Evolutionary conservation across 192 early-diverging fungal species (phyloP).

Genomic region (Backusella morwellensis): DNA sequence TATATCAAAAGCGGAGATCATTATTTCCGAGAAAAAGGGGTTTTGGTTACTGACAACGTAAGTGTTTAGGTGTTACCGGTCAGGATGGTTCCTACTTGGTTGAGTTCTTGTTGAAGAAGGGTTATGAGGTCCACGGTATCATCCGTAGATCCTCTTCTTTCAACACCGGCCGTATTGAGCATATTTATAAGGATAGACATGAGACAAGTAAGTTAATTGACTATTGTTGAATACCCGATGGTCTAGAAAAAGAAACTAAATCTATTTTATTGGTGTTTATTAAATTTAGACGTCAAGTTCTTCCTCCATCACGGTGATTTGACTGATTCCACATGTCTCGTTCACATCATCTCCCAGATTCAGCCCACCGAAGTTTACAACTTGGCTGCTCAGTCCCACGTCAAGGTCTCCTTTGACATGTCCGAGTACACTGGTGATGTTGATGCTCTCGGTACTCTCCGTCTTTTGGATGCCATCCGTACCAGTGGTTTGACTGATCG

Average conservation of each 20-base stretch:
- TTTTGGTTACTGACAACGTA: neutral
- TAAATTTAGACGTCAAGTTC: constrained; percentile 53
- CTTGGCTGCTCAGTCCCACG: constrained; percentile 74
- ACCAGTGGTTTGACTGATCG: constrained; percentile 64
- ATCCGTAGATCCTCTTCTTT: constrained; percentile 81
- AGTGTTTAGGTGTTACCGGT: constrained; percentile 67
- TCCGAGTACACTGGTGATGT: constrained; percentile 82
- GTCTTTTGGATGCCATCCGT: constrained; percentile 76
- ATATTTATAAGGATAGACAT: constrained; percentile 74
- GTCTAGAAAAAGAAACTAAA: neutral
- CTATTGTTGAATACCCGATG: neutral
- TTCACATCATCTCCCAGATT: constrained; percentile 69
- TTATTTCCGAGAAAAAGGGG: neutral
- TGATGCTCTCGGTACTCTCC: constrained; percentile 74
- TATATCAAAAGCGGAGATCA: neutral
- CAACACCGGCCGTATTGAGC: constrained; percentile 79
- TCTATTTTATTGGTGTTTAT: neutral
- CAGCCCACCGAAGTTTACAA: constrained; percentile 79
- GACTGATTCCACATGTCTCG: constrained; percentile 75
- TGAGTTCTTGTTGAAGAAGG: constrained; percentile 70
- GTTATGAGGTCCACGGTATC: constrained; percentile 78
- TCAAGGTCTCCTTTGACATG: constrained; percentile 72
- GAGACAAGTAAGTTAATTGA: constrained; percentile 45
- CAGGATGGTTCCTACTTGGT: constrained; percentile 80
- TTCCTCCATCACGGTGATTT: constrained; percentile 79